Evolutionary conservation across 495 filamentous ascomycete genomes (phyloP).

Genomic region (Thermothielavioides terrestris): DNA sequence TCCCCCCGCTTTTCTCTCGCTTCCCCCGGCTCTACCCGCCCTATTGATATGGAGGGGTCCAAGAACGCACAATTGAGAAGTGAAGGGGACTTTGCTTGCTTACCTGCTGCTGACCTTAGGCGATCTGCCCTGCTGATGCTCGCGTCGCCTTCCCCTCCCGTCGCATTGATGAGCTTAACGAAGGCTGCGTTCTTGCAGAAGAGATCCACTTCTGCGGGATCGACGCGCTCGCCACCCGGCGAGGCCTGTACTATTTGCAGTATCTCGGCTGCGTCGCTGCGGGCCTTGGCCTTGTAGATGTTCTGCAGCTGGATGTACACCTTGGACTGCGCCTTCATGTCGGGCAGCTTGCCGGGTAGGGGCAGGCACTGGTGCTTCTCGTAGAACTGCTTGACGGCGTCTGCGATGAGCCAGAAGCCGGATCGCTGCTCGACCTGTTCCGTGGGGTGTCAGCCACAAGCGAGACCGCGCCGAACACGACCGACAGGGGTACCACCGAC

Average conservation of each 20-base stretch:
- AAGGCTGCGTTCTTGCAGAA: slow-evolving; percentile 96
- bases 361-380: slow-evolving; percentile 61
- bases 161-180: slow-evolving; percentile 69
- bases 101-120: slow-evolving; percentile 27
- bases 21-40: slow-evolving; percentile 1
- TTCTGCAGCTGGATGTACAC: slow-evolving; percentile 91
- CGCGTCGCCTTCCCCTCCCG: slow-evolving; percentile 13
- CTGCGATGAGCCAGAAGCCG: slow-evolving; percentile 83
- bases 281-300: slow-evolving; percentile 86
- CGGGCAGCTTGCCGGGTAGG: slow-evolving; percentile 78
- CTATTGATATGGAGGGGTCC: neutral
- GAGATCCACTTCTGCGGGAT: slow-evolving; percentile 71
- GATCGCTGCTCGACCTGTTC: slow-evolving; percentile 36
- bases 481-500: slow-evolving; percentile 23
- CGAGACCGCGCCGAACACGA: neutral
- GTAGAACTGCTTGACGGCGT: slow-evolving; percentile 71
- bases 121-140: slow-evolving; percentile 16
- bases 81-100: slow-evolving; percentile 8
- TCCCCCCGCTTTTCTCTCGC: slow-evolving; percentile 2
- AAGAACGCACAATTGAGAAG: neutral
- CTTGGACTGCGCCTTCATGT: slow-evolving; percentile 94
- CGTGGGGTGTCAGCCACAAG: slow-evolving; percentile 9
- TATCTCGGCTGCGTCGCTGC: slow-evolving; percentile 71
- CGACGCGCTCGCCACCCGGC: slow-evolving; percentile 46
- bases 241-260: slow-evolving; percentile 54